Evolutionary conservation across 2,329 filamentous ascomycete species (phyloP).

Genomic region (Fusarium sp.): DNA sequence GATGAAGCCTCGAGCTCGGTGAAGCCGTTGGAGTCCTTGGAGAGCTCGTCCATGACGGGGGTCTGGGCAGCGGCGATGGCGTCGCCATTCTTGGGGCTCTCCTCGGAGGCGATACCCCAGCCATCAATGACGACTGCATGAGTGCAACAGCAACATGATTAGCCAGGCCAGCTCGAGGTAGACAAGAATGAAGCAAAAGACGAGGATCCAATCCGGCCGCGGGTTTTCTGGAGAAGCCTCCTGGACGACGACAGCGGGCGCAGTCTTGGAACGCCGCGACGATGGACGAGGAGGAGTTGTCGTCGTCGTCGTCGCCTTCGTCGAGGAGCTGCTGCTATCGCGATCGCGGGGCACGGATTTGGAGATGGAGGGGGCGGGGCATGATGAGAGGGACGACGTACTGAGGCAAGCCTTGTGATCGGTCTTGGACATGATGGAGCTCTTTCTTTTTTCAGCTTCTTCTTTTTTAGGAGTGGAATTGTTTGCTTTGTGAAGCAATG

Average conservation of each 20-base stretch:
- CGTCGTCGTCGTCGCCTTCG: background rate
- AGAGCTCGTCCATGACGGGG: constrained; percentile 94
- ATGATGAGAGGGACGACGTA: constrained; percentile 58
- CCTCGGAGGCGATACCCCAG: constrained; percentile 88
- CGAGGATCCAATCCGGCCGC: constrained; percentile 56
- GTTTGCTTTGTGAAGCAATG: constrained; percentile 26
- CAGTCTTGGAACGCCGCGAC: constrained; percentile 37
- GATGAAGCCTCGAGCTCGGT: constrained; percentile 96
- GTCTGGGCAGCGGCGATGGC: constrained; percentile 95
- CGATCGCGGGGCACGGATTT: constrained; percentile 38
- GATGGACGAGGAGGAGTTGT: constrained; percentile 28
- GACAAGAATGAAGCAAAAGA: constrained; percentile 64
- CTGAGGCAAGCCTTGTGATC: constrained; percentile 72
- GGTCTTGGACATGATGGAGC: constrained; percentile 63
- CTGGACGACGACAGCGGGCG: constrained; percentile 30
- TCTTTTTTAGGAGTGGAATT: background rate
- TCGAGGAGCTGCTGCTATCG: constrained; percentile 13
- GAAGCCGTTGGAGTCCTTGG: constrained; percentile 84
- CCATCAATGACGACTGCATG: constrained; percentile 95
- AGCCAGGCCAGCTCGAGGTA: constrained; percentile 71
- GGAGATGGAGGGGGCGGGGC: constrained; percentile 45
- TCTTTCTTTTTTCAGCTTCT: constrained; percentile 11
- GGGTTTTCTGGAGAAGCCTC: constrained; percentile 8
- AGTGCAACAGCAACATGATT: constrained; percentile 66
- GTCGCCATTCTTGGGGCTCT: constrained; percentile 89